Evolutionary conservation across 192 early-diverging fungal species (phyloP), one percentile per base, ranked within the genome.

Genomic region (Umbelopsis isabellina): DNA sequence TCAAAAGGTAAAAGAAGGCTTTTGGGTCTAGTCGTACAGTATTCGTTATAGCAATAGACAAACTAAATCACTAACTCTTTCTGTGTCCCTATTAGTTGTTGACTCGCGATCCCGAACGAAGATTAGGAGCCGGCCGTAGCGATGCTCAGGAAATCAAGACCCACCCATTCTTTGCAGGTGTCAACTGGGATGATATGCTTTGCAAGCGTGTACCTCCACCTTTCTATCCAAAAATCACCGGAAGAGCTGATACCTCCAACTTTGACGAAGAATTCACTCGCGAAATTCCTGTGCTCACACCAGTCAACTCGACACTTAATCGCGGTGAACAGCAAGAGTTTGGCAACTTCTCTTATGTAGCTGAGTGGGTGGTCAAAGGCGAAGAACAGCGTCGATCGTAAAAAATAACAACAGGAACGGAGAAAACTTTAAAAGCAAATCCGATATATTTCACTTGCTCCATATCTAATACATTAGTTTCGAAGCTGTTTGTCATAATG

Each of bases 261-360:
- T 98, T 98, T 90, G 97, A 98, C 74, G 89, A 91, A 47, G 97
- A 98, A 75, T 98, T 98, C 75, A 98, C 97, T 9, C 85, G 85
- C 33, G 94, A 97, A 84, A 83, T 83, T 65, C 92, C 97, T 1
- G 90, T 92, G 0, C 75, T 97, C 68, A 97, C 97, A 8, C 97
- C 95, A 0, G 88, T 90, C 20, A 91, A 95, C 69, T 91, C 92
- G 50, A 89, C 92, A 13, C 83, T 97, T 15, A 88, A 90, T 41
- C 83, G 84, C n/a, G 86, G 84, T 9, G 93, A 98, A 80, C 97
- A 98, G 79, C 90, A 91, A 67, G 89, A 92, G 70, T 98, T 98
- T 80, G 68, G 84, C 45, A 92, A 90, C 48, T 98, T 98, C 81
- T 92, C 92, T 22, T 97, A 94, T 73, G 86, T 93, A 8, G 86